Evolutionary conservation across 495 filamentous ascomycete genomes (phyloP).

Genomic region (Aspergillus indologenus): DNA sequence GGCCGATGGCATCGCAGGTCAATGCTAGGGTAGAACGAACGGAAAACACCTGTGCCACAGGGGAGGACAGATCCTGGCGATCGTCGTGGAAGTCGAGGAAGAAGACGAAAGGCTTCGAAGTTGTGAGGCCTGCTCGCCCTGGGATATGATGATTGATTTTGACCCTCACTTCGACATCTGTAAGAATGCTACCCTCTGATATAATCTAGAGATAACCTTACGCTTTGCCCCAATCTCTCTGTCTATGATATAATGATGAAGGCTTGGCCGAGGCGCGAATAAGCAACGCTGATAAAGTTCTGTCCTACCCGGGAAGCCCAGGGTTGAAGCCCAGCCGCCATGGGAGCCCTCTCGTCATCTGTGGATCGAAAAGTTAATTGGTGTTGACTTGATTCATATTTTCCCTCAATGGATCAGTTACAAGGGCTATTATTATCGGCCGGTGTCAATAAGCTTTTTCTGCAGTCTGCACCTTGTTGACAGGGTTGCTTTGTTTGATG

Average conservation of each 20-base stretch:
- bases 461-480: not conserved
- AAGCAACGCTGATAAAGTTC: not conserved
- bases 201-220: no score
- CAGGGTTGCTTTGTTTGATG: not conserved
- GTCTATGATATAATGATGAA: not conserved
- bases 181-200: no score
- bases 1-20: not conserved
- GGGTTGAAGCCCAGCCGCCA: not conserved
- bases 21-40: not conserved
- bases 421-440: not conserved
- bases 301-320: not conserved
- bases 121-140: slow-evolving; percentile 10
- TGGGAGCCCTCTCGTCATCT: not conserved
- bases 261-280: not conserved
- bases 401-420: not conserved
- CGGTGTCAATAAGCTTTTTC: not conserved
- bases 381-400: not conserved
- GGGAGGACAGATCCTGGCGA: not conserved
- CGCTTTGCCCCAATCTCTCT: no score
- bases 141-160: not conserved
- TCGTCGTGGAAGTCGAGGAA: not conserved
- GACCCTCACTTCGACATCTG: no score
- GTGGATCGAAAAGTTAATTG: not conserved
- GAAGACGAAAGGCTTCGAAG: slow-evolving; percentile 20
- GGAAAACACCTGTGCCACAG: not conserved